Percentiles rank a stretch among this genome's conserved stretches.
These are phyloP conservation scores for Arabidopsis hybrid DNA, from an alignment of 441 rosid species.

Conservation along the genomic window DNA sequence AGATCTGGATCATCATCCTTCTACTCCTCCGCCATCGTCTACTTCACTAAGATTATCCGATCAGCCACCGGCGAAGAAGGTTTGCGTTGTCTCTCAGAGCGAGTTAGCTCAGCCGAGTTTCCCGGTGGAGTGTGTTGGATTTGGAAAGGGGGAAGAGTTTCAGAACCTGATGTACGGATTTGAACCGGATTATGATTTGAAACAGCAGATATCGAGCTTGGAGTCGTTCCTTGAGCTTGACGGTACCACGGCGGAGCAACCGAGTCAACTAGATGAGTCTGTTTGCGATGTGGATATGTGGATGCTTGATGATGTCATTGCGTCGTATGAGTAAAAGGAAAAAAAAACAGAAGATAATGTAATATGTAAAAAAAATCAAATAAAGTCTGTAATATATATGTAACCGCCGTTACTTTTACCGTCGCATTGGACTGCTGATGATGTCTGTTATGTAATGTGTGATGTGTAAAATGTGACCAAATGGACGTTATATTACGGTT, in stretches of 20 bases:
- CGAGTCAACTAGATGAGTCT: conserved; percentile 27
- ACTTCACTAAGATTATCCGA: neutral
- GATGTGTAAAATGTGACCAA: too few relatives aligned
- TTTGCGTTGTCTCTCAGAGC: conserved; percentile 34
- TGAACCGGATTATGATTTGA: conserved; percentile 48
- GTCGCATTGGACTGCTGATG: neutral
- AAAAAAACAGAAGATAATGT: neutral
- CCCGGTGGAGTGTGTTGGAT: conserved; percentile 21
- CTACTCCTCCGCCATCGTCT: conserved; percentile 2
- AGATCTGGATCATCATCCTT: conserved; percentile 10
- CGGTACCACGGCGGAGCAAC: conserved; percentile 40
- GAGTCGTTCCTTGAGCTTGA: conserved; percentile 71
- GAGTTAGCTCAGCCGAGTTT: conserved; percentile 37
- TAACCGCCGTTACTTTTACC: conserved; percentile 23
- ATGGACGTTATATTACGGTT: neutral
- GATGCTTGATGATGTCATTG: conserved; percentile 69
- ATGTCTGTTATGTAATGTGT: neutral
- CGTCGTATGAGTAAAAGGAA: conserved; percentile 24
- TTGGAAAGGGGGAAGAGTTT: conserved; percentile 36
- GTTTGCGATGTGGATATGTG: conserved; percentile 54
- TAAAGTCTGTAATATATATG: conserved; percentile 17
- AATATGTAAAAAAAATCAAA: neutral
- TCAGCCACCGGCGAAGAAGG: conserved; percentile 57
- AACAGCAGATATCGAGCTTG: conserved; percentile 58
- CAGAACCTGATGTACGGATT: conserved; percentile 20